Percentiles rank a stretch among this genome's conserved stretches.
Conservation (phyloP, 2,329 filamentous ascomycete species). For the Pyricularia pennisetigena region DNA sequence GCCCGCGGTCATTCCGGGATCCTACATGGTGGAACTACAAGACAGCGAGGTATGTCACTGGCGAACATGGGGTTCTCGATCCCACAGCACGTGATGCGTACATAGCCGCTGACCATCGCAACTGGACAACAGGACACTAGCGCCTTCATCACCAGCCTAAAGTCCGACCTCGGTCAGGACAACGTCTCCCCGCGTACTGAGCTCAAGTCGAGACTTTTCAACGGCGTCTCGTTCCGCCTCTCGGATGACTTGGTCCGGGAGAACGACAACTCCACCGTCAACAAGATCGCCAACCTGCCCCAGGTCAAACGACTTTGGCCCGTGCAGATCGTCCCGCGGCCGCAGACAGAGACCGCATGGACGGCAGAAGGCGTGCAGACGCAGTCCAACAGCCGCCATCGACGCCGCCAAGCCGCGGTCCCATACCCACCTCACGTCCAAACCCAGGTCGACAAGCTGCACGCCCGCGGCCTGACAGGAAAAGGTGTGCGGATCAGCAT, state of each 20-base stretch:
- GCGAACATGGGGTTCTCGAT: background rate
- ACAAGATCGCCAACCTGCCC: conserved; percentile 8
- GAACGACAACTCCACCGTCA: conserved; percentile 2
- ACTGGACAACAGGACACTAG: background rate
- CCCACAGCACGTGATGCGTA: background rate
- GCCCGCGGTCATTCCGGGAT: background rate
- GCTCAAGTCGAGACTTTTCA: conserved; percentile 10
- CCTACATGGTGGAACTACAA: background rate
- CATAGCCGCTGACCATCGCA: background rate
- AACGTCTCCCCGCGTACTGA: background rate
- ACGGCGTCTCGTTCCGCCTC: conserved; percentile 11
- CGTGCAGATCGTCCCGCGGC: conserved; percentile 9
- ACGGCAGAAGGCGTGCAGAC: background rate
- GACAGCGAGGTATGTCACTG: background rate
- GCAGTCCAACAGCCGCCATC: background rate
- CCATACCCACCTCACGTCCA: conserved; percentile 2
- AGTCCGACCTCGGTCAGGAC: background rate
- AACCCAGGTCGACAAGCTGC: conserved; percentile 13
- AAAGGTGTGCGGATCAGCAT: conserved; percentile 21
- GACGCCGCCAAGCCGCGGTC: background rate
- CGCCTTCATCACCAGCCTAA: background rate
- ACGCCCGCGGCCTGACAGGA: conserved; percentile 20
- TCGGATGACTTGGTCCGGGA: background rate
- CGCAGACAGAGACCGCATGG: background rate
- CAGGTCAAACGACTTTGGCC: conserved; percentile 10